Base-by-base conservation (phyloP, 169 alveolate genomes). In the Eimeria falciformis region DNA sequence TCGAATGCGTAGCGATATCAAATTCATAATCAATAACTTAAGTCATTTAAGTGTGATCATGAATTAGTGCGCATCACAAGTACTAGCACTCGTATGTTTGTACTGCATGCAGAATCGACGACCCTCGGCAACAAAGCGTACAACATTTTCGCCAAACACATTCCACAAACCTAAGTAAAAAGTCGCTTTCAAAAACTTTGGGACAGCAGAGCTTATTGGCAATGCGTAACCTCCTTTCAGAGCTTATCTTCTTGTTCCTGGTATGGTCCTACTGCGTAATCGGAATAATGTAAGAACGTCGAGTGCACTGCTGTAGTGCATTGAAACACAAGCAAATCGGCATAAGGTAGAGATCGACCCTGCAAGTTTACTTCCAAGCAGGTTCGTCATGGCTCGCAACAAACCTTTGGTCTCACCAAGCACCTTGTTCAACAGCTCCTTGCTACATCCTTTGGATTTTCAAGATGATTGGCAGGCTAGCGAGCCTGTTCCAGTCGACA, bases 381-480 rank as follows among this genome's bases (percentile, higher is more conserved):
- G 89, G 89, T 79, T 14, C 33, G 73, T 29, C 33, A 5, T 27
- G 14, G 18, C 25, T 66, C 9, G 11, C 1, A 37, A 3, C 18
- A 37, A 9, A n/a, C n/a, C 73, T 14, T 14, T 62, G 12, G 0
- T n/a, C n/a, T 62, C 37, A 62, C 5, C 23, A 23, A 53, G 27
- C 75, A 40, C 58, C 2, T 4, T n/a, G n/a, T 11, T 5, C 46
- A 1, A n/a, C 89, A 89, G 93, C 83, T 89, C 93, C 0, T 68
- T 82, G 69, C 29, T 89, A 40, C 93, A 89, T 40, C 93, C 93
- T 0, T 6, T 89, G 53, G 86, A 77, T 46, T 77, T 89, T 33
- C 93, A 89, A 62, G 93, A 89, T 73, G 93, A 81, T 40, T 89
- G 93, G 93, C 93, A 89, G 33, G 89, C 90, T 11, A 77, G 90